These are phyloP conservation scores for Leccinum fallax DNA, from an alignment of 1,284 basidiomycete species.

Conservation along the genomic window DNA sequence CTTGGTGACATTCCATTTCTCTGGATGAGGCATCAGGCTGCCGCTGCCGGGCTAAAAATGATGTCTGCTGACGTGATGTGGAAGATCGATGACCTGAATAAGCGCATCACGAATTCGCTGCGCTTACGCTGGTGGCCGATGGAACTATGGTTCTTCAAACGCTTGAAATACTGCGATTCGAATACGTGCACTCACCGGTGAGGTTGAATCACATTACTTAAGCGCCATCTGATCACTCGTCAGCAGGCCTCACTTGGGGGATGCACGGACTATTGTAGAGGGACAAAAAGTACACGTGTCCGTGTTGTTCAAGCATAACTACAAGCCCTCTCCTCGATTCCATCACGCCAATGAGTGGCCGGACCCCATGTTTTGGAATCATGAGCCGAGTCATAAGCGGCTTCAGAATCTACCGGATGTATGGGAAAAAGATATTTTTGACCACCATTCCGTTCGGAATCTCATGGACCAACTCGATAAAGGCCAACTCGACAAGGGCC, in stretches of 20 bases:
- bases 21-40: slow-evolving; percentile 37
- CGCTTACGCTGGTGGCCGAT: slow-evolving; percentile 27
- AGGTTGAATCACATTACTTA: neutral
- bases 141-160: slow-evolving; percentile 32
- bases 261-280: slow-evolving; percentile 25
- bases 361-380: slow-evolving; percentile 35
- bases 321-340: slow-evolving; percentile 17
- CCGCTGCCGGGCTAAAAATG: slow-evolving; percentile 25
- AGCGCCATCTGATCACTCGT: slow-evolving; percentile 12
- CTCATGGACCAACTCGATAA: slow-evolving; percentile 7
- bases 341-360: slow-evolving; percentile 7
- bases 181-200: slow-evolving; percentile 24
- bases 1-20: slow-evolving; percentile 36
- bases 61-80: slow-evolving; percentile 27
- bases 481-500: neutral
- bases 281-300: slow-evolving; percentile 38
- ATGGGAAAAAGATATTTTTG: slow-evolving; percentile 36
- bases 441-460: slow-evolving; percentile 19
- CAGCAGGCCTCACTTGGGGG: slow-evolving; percentile 31
- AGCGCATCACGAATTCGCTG: slow-evolving; percentile 26
- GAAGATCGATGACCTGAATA: slow-evolving; percentile 33
- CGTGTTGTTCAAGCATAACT: slow-evolving; percentile 33
- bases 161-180: slow-evolving; percentile 29
- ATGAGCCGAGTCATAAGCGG: slow-evolving; percentile 23
- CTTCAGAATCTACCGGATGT: slow-evolving; percentile 18